These are phyloP conservation scores for Pseudodiploospora longispora DNA, from an alignment of 2,329 filamentous ascomycete genomes.

Conservation along the genomic window DNA sequence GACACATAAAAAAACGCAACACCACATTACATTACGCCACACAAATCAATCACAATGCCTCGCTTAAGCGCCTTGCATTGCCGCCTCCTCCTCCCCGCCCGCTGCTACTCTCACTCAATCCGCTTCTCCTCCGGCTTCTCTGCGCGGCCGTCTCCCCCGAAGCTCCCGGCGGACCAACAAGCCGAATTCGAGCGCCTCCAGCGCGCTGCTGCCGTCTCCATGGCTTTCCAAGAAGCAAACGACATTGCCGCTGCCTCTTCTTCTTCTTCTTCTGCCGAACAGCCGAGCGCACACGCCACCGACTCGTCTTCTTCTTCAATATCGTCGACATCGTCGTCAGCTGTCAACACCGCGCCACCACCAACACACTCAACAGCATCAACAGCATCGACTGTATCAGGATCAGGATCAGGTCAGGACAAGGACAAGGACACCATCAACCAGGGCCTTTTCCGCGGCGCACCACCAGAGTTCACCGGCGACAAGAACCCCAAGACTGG, in stretches of 20 bases:
- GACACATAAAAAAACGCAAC: too few relatives aligned
- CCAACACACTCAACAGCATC: conserved; percentile 12
- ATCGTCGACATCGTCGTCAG: conserved; percentile 17
- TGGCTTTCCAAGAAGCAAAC: conserved; percentile 26
- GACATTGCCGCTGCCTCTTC: too few relatives aligned
- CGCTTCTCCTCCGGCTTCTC: conserved; percentile 35
- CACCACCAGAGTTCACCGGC: conserved; percentile 85
- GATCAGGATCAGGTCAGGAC: conserved; percentile 13
- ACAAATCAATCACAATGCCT: too few relatives aligned
- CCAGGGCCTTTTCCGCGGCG: conserved; percentile 61
- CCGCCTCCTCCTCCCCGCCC: not conserved
- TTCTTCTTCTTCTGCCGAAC: too few relatives aligned
- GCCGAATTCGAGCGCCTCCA: conserved; percentile 86
- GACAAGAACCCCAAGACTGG: conserved; percentile 89
- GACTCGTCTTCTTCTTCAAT: conserved; percentile 12
- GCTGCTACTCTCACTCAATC: conserved; percentile 9
- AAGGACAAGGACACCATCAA: conserved; percentile 42
- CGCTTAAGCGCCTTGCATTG: too few relatives aligned
- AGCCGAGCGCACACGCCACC: conserved; percentile 2
- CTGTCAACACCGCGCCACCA: conserved; percentile 16
- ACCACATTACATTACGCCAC: too few relatives aligned
- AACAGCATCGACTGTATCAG: conserved; percentile 6
- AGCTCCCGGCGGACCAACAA: conserved; percentile 81
- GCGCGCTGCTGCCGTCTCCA: conserved; percentile 43
- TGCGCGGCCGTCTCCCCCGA: conserved; percentile 64